Percentiles rank a stretch among this genome's conserved stretches.
Conservation (phyloP, 2,329 filamentous ascomycete genomes). For the Xylaria sp. region DNA sequence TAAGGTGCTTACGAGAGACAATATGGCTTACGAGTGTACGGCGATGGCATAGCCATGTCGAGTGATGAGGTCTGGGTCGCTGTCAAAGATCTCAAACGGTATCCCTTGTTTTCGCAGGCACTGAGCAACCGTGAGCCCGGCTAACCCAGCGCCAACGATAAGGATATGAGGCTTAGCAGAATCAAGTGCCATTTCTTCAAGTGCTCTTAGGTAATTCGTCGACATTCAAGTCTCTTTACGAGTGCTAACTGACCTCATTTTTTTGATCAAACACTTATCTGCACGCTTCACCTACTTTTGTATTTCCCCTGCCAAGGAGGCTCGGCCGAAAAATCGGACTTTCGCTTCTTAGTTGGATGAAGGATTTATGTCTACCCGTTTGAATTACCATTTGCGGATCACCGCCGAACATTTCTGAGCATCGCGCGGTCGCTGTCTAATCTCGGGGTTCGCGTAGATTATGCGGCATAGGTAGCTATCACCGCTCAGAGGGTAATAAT, state of each 20-base stretch:
- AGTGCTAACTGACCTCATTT: not conserved
- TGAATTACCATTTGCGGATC: not conserved
- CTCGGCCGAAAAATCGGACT: not conserved
- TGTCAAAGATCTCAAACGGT: slow-evolving; percentile 28
- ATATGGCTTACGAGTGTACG: slow-evolving; percentile 4
- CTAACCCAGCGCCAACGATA: slow-evolving; percentile 26
- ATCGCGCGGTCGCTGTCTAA: not conserved
- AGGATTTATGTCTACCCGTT: too few relatives aligned
- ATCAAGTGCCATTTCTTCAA: not conserved
- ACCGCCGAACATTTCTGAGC: not conserved
- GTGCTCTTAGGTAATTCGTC: too few relatives aligned
- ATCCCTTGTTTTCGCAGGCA: slow-evolving; percentile 23
- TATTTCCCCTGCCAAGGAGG: not conserved
- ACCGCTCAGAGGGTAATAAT: too few relatives aligned
- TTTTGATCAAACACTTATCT: not conserved
- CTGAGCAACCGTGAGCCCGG: slow-evolving; percentile 28
- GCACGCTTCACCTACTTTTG: not conserved
- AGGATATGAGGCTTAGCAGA: slow-evolving; percentile 15
- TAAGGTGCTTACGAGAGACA: too few relatives aligned
- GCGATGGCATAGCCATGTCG: slow-evolving; percentile 29
- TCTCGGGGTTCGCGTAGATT: not conserved
- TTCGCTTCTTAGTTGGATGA: not conserved
- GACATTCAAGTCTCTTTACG: not conserved
- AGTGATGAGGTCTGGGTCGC: slow-evolving; percentile 12
- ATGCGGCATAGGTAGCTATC: not conserved